Evolutionary conservation across 164 flowering plant genomes (phyloP), one percentile per base, ranked within the genome.

Genomic region (Kingdonia uniflora): DNA sequence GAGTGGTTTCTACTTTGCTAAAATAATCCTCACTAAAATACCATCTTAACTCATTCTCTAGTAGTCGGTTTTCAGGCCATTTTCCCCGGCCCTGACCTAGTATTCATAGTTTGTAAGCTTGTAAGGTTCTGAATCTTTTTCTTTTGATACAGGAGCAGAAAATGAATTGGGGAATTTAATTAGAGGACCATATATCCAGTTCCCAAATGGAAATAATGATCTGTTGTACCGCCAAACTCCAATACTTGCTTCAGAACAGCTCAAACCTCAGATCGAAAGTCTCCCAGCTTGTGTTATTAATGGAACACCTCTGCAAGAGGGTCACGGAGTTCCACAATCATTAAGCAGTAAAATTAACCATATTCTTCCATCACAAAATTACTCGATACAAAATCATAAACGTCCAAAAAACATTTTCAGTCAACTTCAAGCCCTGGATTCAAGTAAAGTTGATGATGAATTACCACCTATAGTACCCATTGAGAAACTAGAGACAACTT

Each of bases 101-200:
- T 29, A 8, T 8, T 29, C n/a, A 29, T 29, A 3, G 35, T 8
- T 29, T 29, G 35, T 8, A 29, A 29, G 35, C 4, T 29, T 29
- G 35, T 29, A 8, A 8, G 35, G 4, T 29, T 29, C 35, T 29
- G 35, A 29, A 4, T 29, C 8, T 29, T 29, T 29, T 29, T 8
- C 23, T 13, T 17, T 53, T 17, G 15, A 26, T 24, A 39, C 17
- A 76, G 80, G 79, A 44, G 68, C 71, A 47, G 96, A 79, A 55
- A 57, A 64, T 29, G 95, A 80, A 22, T 85, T 87, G 90, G 82
- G 75, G 37, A 74, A 54, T 65, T 33, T 77, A 71, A 52, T 78
- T 8, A 84, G 78, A 65, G 80, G 85, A 51, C 82, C 87, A 24
- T 66, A 74, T 14, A 17, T 71, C 4, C 76, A 67, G 21, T 47